Conservation (phyloP, 257 asterid species). For the Solanum peruvianum region DNA sequence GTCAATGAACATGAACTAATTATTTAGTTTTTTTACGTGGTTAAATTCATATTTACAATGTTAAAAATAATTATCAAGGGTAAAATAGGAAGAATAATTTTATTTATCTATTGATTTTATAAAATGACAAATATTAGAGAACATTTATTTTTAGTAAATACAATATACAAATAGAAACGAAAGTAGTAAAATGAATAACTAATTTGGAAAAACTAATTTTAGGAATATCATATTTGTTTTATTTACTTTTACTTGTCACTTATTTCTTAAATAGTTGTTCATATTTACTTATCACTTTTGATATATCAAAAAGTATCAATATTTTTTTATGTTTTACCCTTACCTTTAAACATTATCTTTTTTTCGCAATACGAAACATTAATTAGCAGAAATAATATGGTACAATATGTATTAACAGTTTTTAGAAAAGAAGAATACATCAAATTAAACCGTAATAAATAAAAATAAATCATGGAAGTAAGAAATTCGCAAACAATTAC, state of each 20-base stretch:
- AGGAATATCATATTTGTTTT: too few relatives aligned
- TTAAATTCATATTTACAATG: not conserved
- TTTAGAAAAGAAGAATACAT: too few relatives aligned
- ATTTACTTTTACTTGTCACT: not conserved
- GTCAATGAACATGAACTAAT: too few relatives aligned
- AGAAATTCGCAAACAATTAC: too few relatives aligned
- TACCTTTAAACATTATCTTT: too few relatives aligned
- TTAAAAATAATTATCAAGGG: too few relatives aligned
- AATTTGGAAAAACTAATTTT: not conserved
- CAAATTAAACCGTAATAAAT: not conserved
- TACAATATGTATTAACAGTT: too few relatives aligned
- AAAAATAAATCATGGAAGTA: not conserved
- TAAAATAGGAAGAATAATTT: not conserved
- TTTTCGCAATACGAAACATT: not conserved
- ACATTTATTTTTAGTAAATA: too few relatives aligned
- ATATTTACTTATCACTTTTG: not conserved
- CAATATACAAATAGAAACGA: too few relatives aligned
- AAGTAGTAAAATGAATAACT: not conserved
- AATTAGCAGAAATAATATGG: not conserved
- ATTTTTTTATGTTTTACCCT: too few relatives aligned
- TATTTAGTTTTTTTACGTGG: not conserved
- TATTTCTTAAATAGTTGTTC: not conserved
- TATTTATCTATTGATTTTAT: too few relatives aligned
- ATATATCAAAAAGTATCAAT: too few relatives aligned
- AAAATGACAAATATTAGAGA: not conserved